Conservation (phyloP, 805 yeast genomes). For the Metschnikowia aberdeeniae region DNA sequence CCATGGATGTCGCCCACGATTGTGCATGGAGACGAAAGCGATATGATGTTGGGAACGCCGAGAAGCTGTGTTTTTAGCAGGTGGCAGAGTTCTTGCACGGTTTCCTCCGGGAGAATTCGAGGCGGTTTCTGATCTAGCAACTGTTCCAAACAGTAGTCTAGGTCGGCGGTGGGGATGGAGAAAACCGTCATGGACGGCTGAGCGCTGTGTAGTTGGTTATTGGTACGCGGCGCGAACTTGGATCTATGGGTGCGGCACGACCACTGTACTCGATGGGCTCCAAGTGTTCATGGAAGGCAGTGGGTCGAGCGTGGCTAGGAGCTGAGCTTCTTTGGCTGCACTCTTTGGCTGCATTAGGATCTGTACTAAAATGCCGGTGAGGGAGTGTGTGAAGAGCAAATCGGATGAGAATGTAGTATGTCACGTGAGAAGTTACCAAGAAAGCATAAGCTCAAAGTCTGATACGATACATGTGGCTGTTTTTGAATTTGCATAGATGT, state of each 20-base stretch:
- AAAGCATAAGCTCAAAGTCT: too few species aligned
- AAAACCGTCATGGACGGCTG: slow-evolving; percentile 27
- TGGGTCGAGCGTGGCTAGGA: not conserved
- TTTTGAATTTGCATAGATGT: too few species aligned
- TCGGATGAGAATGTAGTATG: not conserved
- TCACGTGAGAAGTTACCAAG: too few species aligned
- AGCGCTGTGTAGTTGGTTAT: not conserved
- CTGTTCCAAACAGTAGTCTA: slow-evolving; percentile 42
- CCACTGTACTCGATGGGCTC: not conserved
- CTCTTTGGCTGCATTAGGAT: too few species aligned
- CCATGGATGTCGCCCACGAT: slow-evolving; percentile 98
- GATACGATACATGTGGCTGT: too few species aligned
- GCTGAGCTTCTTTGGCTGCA: too few species aligned
- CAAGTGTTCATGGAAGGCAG: not conserved
- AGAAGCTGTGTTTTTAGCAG: slow-evolving; percentile 78
- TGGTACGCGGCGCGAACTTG: slow-evolving; percentile 2
- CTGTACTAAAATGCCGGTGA: not conserved
- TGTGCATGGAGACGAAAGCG: slow-evolving; percentile 80
- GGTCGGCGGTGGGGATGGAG: slow-evolving; percentile 32
- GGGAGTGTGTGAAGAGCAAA: not conserved
- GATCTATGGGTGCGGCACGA: slow-evolving; percentile 1
- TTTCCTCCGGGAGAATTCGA: slow-evolving; percentile 37
- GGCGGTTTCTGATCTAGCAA: slow-evolving; percentile 41
- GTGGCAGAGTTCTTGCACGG: slow-evolving; percentile 33
- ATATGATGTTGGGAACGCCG: slow-evolving; percentile 81